Evolutionary conservation across 1,284 basidiomycete species (phyloP).

Genomic region (Ceratobasidium sp.): DNA sequence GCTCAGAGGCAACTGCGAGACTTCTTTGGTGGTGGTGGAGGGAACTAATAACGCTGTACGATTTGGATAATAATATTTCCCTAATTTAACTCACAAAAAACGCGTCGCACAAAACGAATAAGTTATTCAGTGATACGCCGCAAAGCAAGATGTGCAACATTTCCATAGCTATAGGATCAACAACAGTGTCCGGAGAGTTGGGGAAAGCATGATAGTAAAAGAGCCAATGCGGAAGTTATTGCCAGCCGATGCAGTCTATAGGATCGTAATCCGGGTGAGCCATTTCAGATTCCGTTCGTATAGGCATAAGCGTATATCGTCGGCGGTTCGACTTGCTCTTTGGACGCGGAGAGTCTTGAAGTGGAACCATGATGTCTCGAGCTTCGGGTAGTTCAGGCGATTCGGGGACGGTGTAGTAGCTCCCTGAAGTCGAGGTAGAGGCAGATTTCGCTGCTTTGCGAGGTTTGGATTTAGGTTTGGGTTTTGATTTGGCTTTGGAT

Average conservation of each 20-base stretch:
- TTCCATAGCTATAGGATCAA: not conserved
- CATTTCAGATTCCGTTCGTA: constrained; percentile 36
- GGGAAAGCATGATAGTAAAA: not conserved
- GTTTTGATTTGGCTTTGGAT: not conserved
- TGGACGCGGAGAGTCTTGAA: constrained; percentile 40
- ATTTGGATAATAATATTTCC: not conserved
- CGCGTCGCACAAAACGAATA: constrained; percentile 15
- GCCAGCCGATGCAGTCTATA: constrained; percentile 40
- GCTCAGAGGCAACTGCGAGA: constrained; percentile 81
- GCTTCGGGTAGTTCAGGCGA: constrained; percentile 4
- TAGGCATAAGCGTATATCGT: constrained; percentile 40
- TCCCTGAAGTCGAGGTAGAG: not conserved
- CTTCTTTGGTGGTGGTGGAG: constrained; percentile 75
- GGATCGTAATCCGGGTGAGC: constrained; percentile 37
- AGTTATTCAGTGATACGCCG: constrained; percentile 32
- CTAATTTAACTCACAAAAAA: not conserved
- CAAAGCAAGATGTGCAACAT: not conserved
- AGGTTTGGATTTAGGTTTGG: constrained; percentile 16
- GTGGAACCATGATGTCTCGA: constrained; percentile 42
- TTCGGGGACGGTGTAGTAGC: not conserved
- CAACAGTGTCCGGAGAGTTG: not conserved
- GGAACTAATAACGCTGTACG: not conserved
- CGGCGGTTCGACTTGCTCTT: constrained; percentile 26
- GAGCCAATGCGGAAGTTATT: not conserved
- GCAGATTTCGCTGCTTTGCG: constrained; percentile 8